Evolutionary conservation across 2,329 filamentous ascomycete genomes (phyloP).

Genomic region (Fusarium sp.): DNA sequence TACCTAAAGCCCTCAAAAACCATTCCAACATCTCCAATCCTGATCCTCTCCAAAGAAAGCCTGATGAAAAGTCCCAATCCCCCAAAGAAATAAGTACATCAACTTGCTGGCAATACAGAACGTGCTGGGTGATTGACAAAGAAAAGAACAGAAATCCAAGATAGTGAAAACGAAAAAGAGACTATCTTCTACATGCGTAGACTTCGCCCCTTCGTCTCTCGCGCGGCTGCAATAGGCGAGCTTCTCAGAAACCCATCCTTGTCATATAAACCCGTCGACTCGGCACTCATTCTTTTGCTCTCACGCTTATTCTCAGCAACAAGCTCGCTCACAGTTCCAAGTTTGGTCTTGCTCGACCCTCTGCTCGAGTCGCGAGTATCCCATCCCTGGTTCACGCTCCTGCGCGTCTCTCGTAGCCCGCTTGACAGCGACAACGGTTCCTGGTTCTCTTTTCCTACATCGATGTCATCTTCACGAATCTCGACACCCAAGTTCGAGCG

Average conservation of each 20-base stretch:
- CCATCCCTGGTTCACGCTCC: slow-evolving; percentile 37
- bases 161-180: slow-evolving; percentile 1
- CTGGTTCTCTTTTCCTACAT: slow-evolving; percentile 51
- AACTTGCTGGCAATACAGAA: slow-evolving; percentile 22
- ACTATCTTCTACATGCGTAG: slow-evolving; percentile 49
- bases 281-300: slow-evolving; percentile 51
- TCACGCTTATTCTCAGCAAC: slow-evolving; percentile 43
- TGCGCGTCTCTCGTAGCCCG: slow-evolving; percentile 37
- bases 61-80: neutral
- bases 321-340: slow-evolving; percentile 49
- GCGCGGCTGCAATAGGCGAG: slow-evolving; percentile 58
- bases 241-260: slow-evolving; percentile 60
- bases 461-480: slow-evolving; percentile 41
- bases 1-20: slow-evolving; percentile 13
- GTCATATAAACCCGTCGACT: slow-evolving; percentile 61
- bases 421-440: slow-evolving; percentile 25
- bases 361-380: slow-evolving; percentile 41
- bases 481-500: slow-evolving; percentile 35
- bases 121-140: slow-evolving; percentile 24
- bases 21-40: neutral
- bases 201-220: slow-evolving; percentile 45
- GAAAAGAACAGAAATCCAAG: slow-evolving; percentile 23
- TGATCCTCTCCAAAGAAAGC: neutral
- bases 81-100: slow-evolving; percentile 19
- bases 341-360: slow-evolving; percentile 37